Percentiles rank a stretch among this genome's conserved stretches.
These are phyloP conservation scores for Mitragyna speciosa DNA, from an alignment of 257 asterid species.

Conservation along the genomic window DNA sequence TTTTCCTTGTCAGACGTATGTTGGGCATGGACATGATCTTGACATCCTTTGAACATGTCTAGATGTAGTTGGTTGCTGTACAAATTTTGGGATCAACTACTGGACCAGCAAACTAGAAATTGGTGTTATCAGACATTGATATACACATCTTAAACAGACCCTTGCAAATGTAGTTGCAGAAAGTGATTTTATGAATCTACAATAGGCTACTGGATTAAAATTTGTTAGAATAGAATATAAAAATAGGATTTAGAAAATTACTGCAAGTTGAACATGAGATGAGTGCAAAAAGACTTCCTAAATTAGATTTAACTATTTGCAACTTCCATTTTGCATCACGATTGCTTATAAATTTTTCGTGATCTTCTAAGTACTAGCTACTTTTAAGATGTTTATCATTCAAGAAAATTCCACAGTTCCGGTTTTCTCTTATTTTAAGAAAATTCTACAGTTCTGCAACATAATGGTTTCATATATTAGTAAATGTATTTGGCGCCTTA, in stretches of 20 bases:
- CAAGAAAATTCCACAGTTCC: too few species aligned
- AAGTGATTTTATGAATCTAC: neutral
- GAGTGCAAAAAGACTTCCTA: neutral
- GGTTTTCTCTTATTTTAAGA: neutral
- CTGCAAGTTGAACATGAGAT: neutral
- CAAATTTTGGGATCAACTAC: neutral
- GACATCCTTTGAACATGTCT: neutral
- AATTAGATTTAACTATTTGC: neutral
- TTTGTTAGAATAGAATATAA: neutral
- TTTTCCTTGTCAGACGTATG: neutral
- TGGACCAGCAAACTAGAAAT: neutral
- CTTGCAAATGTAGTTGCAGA: neutral
- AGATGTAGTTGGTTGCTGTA: neutral
- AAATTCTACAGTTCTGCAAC: too few species aligned
- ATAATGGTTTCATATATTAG: too few species aligned
- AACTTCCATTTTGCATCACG: neutral
- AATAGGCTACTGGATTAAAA: neutral
- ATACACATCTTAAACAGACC: neutral
- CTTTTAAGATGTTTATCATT: neutral
- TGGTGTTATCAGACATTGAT: neutral
- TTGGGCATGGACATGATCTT: neutral
- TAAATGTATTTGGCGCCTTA: too few species aligned
- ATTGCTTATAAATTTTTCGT: neutral
- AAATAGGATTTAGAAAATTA: neutral
- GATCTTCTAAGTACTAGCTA: neutral